These are phyloP conservation scores for Saposhnikovia divaricata DNA, from an alignment of 129 eudicot genomes.

Conservation along the genomic window DNA sequence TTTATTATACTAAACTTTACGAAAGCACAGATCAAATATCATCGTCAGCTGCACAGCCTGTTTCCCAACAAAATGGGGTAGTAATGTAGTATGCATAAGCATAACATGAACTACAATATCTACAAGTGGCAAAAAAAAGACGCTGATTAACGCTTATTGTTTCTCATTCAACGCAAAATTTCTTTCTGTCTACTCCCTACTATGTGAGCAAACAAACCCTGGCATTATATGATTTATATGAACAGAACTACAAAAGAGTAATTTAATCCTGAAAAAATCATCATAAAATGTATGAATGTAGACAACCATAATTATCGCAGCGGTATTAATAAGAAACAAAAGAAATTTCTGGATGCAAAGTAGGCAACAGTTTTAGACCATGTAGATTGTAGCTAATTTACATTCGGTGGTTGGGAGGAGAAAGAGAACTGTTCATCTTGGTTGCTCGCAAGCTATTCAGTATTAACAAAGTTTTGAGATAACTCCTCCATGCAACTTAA, in stretches of 20 bases:
- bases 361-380: background rate
- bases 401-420: background rate
- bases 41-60: background rate
- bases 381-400: background rate
- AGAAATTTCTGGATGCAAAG: background rate
- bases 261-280: too few species aligned
- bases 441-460: background rate
- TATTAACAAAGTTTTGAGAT: background rate
- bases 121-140: background rate
- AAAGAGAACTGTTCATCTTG: background rate
- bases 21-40: background rate
- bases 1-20: background rate
- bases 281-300: background rate
- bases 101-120: background rate
- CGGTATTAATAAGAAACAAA: background rate
- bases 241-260: too few species aligned
- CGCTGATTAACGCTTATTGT: background rate
- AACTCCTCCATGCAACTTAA: too few species aligned
- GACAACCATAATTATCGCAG: background rate
- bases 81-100: background rate
- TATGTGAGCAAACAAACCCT: too few species aligned
- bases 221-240: too few species aligned
- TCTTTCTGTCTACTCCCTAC: too few species aligned
- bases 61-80: background rate
- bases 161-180: background rate